Evolutionary conservation across 2,329 filamentous ascomycete species (phyloP).

Genomic region (Thelonectria discophora): DNA sequence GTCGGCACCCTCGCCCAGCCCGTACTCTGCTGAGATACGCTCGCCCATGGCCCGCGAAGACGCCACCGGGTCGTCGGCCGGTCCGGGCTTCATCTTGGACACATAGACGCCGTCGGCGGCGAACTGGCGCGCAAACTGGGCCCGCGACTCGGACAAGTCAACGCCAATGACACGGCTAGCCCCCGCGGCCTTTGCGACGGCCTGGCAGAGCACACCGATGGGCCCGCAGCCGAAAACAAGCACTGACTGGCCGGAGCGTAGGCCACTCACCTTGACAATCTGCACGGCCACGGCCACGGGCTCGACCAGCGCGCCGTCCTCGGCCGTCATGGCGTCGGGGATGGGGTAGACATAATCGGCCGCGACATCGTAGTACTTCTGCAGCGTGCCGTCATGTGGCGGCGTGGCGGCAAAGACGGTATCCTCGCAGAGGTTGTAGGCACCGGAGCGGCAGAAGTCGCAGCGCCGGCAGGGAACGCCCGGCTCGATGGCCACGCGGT

Average conservation of each 20-base stretch:
- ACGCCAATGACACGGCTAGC: conserved; percentile 55
- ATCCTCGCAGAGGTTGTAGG: conserved; percentile 40
- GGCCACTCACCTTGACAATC: conserved; percentile 16
- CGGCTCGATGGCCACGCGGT: conserved; percentile 57
- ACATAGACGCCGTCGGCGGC: conserved; percentile 55
- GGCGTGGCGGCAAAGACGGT: conserved; percentile 22
- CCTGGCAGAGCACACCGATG: conserved; percentile 49
- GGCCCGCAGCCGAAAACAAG: conserved; percentile 24
- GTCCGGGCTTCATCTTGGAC: conserved; percentile 41
- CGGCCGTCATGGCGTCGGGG: conserved; percentile 12
- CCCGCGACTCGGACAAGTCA: conserved; percentile 52
- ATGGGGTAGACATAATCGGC: conserved; percentile 20
- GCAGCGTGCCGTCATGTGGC: conserved; percentile 20
- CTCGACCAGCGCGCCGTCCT: conserved; percentile 22
- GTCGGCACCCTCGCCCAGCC: conserved; percentile 53
- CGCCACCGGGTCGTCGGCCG: conserved; percentile 47
- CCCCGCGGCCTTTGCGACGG: conserved; percentile 55
- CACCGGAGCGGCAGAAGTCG: conserved; percentile 50
- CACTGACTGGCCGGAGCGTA: conserved; percentile 14
- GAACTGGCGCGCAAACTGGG: conserved; percentile 52
- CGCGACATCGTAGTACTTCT: conserved; percentile 19
- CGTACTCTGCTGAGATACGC: conserved; percentile 46
- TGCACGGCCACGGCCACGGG: conserved; percentile 21
- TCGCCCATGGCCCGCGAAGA: conserved; percentile 50
- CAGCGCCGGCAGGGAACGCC: conserved; percentile 56